Conservation (phyloP, 192 early-diverging fungal species). For the Backusella psychrophila region DNA sequence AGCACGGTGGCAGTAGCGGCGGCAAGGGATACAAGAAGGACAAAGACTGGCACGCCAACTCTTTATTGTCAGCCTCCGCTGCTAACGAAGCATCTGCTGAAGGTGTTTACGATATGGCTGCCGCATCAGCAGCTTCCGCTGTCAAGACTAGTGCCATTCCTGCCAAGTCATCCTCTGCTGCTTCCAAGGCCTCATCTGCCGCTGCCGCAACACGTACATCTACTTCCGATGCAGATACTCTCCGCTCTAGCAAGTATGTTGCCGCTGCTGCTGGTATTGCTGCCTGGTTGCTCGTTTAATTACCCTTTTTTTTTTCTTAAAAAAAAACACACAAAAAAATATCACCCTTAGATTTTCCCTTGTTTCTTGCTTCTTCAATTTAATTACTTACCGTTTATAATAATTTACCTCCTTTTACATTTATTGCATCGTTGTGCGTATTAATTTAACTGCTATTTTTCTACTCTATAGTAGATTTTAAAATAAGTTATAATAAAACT, state of each 20-base stretch:
- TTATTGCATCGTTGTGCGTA: not conserved
- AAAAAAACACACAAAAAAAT: not conserved
- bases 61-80: not conserved
- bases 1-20: slow-evolving; percentile 31
- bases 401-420: not conserved
- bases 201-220: not conserved
- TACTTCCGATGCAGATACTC: not conserved
- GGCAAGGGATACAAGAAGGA: not conserved
- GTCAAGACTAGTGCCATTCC: not conserved
- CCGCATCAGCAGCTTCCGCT: not conserved
- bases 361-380: not conserved
- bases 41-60: not conserved
- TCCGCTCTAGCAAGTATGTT: not conserved
- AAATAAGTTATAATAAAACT: slow-evolving; percentile 7
- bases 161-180: not conserved
- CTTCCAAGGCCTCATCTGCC: not conserved
- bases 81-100: not conserved
- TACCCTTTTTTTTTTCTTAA: not conserved
- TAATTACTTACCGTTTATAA: not conserved
- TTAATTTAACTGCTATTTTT: not conserved
- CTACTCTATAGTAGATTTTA: not conserved
- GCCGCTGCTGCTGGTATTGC: slow-evolving; percentile 10
- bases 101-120: not conserved
- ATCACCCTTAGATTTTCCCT: not conserved
- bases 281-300: slow-evolving; percentile 18